A percentile compares a stretch with the other conserved stretches of the same genome.
Evolutionary conservation across 305 asterid species (phyloP).

Genomic region (Fraxinus velutina): DNA sequence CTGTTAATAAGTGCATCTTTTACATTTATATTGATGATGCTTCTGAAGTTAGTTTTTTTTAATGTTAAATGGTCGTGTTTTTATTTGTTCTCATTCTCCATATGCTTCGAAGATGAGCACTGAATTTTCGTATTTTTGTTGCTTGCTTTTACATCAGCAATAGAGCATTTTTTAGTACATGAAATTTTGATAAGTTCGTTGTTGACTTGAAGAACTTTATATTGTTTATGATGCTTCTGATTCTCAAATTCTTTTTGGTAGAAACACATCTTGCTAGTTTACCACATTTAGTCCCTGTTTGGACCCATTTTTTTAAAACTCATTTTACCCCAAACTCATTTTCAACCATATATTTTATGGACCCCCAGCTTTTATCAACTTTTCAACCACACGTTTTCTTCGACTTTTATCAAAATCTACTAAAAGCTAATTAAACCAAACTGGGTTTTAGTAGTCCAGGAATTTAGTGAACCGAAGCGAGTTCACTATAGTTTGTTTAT

Average conservation of each 20-base stretch:
- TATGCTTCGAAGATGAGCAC: not conserved
- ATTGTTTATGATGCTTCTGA: not conserved
- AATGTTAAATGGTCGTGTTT: not conserved
- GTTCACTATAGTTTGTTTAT: constrained; percentile 2
- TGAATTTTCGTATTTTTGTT: not conserved
- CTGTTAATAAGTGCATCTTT: not conserved
- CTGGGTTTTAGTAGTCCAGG: not conserved
- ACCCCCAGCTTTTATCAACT: too few species aligned
- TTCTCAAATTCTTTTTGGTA: not conserved
- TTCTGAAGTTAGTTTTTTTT: not conserved
- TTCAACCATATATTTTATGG: not conserved
- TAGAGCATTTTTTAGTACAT: not conserved
- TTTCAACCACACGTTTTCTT: not conserved
- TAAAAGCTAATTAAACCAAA: not conserved
- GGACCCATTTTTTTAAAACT: not conserved
- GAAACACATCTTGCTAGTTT: not conserved
- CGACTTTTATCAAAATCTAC: not conserved
- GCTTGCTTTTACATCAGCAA: not conserved
- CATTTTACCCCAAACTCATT: not conserved
- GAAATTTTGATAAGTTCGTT: not conserved
- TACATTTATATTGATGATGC: not conserved
- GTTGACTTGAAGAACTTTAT: not conserved
- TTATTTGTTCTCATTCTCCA: not conserved
- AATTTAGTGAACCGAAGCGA: constrained; percentile 3
- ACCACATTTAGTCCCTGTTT: not conserved